phyloP scores from a whole-genome alignment of 176 grass and related monocot genomes.

The Cenchrus purpureus region DNA sequence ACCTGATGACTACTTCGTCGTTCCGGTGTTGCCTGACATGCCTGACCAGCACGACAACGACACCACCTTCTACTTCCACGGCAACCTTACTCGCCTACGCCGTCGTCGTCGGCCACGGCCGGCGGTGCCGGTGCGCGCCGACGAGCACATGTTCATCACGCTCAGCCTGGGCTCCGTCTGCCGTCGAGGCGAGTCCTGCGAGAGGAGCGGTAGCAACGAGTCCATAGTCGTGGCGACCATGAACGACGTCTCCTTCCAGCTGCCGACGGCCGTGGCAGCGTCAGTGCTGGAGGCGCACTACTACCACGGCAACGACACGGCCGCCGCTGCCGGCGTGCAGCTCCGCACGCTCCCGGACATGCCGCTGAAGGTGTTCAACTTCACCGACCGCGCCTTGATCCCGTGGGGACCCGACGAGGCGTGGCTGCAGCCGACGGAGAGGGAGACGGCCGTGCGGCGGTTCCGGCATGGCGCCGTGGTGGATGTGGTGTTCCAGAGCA shows the following conservation, averaged over 20 bases:
- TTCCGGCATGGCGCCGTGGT: conserved; percentile 3
- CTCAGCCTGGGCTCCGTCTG: background rate
- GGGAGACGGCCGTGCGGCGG: background rate
- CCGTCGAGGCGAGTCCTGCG: background rate
- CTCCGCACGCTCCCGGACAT: background rate
- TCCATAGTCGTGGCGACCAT: background rate
- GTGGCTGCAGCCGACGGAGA: background rate
- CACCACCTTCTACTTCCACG: background rate
- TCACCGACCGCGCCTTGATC: background rate
- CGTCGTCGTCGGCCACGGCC: too few relatives aligned
- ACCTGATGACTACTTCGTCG: too few relatives aligned
- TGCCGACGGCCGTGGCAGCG: background rate
- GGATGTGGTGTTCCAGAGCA: conserved; percentile 43
- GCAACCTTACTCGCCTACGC: background rate
- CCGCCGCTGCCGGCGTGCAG: background rate
- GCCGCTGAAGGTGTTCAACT: background rate
- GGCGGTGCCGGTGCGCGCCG: background rate
- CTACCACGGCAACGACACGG: background rate
- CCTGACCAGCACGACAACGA: background rate
- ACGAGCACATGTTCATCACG: background rate
- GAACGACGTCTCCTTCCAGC: conserved; percentile 37
- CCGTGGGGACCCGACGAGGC: background rate
- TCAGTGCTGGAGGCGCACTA: conserved; percentile 8
- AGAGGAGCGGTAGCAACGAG: background rate
- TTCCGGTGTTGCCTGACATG: background rate